Percentiles rank a stretch among this genome's conserved stretches.
Conservation (phyloP, 1,284 basidiomycete genomes). For the Athelia psychrophila region DNA sequence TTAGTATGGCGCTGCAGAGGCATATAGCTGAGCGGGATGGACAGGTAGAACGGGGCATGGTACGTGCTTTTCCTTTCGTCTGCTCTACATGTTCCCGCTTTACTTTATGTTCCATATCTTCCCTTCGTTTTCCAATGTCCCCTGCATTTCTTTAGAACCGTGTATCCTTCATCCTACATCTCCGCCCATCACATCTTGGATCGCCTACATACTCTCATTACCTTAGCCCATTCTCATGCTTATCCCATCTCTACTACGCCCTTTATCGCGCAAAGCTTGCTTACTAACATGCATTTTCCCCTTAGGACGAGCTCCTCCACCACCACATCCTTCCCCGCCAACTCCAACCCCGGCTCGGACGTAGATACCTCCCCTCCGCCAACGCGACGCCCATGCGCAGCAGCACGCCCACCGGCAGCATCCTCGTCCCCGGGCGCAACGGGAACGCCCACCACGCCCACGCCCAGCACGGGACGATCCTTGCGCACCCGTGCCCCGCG, state of each 20-base stretch:
- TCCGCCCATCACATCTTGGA: conserved; percentile 26
- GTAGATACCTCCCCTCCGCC: conserved; percentile 56
- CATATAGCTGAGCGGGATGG: conserved; percentile 32
- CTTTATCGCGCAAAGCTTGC: too few species aligned
- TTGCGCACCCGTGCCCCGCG: conserved; percentile 31
- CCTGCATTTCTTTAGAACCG: too few species aligned
- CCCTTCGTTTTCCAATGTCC: too few species aligned
- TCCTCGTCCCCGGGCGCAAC: conserved; percentile 55
- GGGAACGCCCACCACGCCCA: conserved; percentile 35
- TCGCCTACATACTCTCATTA: too few species aligned
- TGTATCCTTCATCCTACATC: too few species aligned
- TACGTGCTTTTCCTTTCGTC: neutral
- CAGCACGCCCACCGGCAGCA: conserved; percentile 56
- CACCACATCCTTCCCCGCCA: conserved; percentile 25
- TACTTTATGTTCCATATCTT: too few species aligned
- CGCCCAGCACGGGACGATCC: conserved; percentile 29
- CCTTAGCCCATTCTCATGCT: too few species aligned
- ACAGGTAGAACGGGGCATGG: neutral
- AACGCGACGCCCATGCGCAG: conserved; percentile 56
- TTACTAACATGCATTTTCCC: neutral
- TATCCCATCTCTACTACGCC: too few species aligned
- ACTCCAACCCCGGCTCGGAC: conserved; percentile 32
- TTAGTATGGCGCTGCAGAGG: conserved; percentile 55
- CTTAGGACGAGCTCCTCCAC: conserved; percentile 17
- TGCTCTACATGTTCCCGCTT: too few species aligned